phyloP scores from a whole-genome alignment of 768 basidiomycete genomes.

The Pulveroboletus sp. region DNA sequence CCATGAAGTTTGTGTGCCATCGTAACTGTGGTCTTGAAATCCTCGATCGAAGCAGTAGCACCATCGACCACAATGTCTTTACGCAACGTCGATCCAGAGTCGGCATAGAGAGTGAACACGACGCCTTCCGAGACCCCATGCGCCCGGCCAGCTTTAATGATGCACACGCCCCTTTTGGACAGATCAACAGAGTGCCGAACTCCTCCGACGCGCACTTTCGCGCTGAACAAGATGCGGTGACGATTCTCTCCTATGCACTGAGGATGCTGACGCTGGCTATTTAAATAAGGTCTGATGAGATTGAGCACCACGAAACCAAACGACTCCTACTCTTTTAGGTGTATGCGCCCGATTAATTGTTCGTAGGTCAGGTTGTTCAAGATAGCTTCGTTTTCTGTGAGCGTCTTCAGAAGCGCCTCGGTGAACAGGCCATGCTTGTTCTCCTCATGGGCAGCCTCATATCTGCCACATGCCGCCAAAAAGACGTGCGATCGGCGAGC shows the following conservation, averaged over 20 bases:
- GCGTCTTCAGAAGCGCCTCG: constrained; percentile 13
- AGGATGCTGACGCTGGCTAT: too few species aligned
- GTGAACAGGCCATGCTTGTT: constrained; percentile 26
- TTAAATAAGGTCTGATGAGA: too few species aligned
- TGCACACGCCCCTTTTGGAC: constrained; percentile 4
- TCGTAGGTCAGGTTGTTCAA: constrained; percentile 22
- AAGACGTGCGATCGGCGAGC: constrained; percentile 38
- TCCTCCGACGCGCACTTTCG: constrained; percentile 7
- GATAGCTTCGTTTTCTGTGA: constrained; percentile 29
- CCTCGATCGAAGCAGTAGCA: not conserved
- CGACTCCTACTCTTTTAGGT: constrained; percentile 2
- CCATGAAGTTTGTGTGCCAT: not conserved
- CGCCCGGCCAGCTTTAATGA: constrained; percentile 22
- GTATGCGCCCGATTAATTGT: constrained; percentile 17
- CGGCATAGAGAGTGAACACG: constrained; percentile 19
- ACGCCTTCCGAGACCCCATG: constrained; percentile 20
- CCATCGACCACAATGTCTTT: constrained; percentile 8
- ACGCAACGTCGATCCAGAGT: constrained; percentile 9
- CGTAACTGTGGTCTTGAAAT: constrained; percentile 9
- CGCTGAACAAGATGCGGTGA: constrained; percentile 22
- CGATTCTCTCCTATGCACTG: constrained; percentile 25
- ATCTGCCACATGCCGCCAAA: constrained; percentile 39
- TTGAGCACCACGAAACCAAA: too few species aligned
- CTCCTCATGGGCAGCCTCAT: constrained; percentile 30
- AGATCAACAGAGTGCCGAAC: not conserved